Evolutionary conservation across 306 rosid species (phyloP).

Genomic region (Corylus americana): DNA sequence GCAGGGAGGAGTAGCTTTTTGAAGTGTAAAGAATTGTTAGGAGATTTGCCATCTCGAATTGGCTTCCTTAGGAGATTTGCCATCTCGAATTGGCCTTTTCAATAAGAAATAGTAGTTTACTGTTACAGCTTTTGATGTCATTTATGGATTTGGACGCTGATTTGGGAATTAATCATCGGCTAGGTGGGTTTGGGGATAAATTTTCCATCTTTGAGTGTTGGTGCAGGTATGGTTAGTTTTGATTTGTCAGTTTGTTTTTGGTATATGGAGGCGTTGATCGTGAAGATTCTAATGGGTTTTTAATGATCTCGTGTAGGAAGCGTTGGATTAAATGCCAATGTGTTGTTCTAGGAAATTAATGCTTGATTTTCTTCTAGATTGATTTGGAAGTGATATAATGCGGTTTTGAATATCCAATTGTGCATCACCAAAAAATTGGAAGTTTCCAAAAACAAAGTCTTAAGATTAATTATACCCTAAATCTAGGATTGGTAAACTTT

Average conservation of each 20-base stretch:
- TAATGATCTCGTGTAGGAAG: not conserved
- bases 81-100: too few species aligned
- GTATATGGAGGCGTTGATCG: not conserved
- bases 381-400: not conserved
- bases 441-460: not conserved
- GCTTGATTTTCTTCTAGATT: not conserved
- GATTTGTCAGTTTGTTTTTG: not conserved
- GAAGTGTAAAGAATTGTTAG: too few species aligned
- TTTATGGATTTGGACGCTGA: too few species aligned
- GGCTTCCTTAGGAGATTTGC: too few species aligned
- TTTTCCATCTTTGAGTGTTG: not conserved
- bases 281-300: not conserved
- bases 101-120: too few species aligned
- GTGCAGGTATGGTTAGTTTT: not conserved
- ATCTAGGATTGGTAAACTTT: not conserved
- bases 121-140: too few species aligned
- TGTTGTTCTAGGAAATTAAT: not conserved
- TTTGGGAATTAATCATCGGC: not conserved
- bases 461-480: not conserved
- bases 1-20: too few species aligned
- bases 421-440: not conserved
- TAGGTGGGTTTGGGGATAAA: not conserved
- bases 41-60: too few species aligned
- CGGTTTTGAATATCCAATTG: not conserved
- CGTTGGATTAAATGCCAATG: not conserved